These are phyloP conservation scores for Astragalus membranaceus DNA, from an alignment of 306 rosid genomes.

Conservation along the genomic window DNA sequence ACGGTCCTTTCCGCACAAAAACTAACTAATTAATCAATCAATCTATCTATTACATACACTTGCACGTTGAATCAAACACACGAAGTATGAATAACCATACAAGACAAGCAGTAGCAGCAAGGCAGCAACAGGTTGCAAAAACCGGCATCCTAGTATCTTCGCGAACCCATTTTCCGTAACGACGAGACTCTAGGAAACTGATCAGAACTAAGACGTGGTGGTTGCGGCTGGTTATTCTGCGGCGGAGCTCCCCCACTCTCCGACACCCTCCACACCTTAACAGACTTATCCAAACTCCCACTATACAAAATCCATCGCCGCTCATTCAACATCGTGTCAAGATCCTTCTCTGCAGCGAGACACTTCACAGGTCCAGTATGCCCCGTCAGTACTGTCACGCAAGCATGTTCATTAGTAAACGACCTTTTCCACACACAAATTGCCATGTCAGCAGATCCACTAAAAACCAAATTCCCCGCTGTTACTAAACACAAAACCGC, in stretches of 20 bases:
- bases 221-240: not conserved
- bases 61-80: too few relatives aligned
- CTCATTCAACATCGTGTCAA: slow-evolving; percentile 20
- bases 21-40: not conserved
- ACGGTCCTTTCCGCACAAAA: not conserved
- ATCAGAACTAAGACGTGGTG: not conserved
- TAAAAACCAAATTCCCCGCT: slow-evolving; percentile 53
- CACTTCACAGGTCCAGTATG: slow-evolving; percentile 93
- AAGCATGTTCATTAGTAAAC: slow-evolving; percentile 35
- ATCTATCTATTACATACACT: not conserved
- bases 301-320: slow-evolving; percentile 63
- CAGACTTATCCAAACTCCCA: slow-evolving; percentile 94
- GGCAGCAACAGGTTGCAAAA: not conserved
- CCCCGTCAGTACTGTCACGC: slow-evolving; percentile 40
- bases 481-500: slow-evolving; percentile 65
- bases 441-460: slow-evolving; percentile 86
- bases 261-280: slow-evolving; percentile 75
- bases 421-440: slow-evolving; percentile 76
- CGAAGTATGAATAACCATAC: not conserved
- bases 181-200: slow-evolving; percentile 31
- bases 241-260: slow-evolving; percentile 22
- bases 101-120: not conserved
- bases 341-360: slow-evolving; percentile 59
- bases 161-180: slow-evolving; percentile 29
- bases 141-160: not conserved